phyloP scores from a whole-genome alignment of 1,139 yeast species.

The Pichia sp. region DNA sequence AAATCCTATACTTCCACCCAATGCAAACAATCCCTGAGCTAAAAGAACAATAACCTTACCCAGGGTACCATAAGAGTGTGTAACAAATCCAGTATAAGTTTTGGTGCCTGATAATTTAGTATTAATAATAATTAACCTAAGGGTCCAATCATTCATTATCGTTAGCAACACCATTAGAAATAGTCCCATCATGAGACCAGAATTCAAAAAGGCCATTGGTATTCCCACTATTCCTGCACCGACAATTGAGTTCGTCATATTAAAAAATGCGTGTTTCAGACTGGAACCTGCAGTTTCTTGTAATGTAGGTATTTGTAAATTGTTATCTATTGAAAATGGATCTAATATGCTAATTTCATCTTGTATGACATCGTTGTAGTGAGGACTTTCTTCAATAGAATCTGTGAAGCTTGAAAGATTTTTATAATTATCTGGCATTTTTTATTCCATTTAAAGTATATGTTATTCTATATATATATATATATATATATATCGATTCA shows the following conservation, averaged over 20 bases:
- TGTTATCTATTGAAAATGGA: slow-evolving; percentile 14
- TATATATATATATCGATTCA: too few relatives aligned
- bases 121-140: slow-evolving; percentile 70
- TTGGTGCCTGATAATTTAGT: slow-evolving; percentile 69
- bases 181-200: slow-evolving; percentile 74
- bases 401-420: neutral
- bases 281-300: slow-evolving; percentile 30
- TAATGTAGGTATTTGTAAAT: neutral
- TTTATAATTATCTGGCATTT: slow-evolving; percentile 2
- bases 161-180: slow-evolving; percentile 57
- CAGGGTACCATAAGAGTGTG: slow-evolving; percentile 65
- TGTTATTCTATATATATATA: too few relatives aligned
- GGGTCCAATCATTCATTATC: slow-evolving; percentile 81
- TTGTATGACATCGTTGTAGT: slow-evolving; percentile 14
- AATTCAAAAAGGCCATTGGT: slow-evolving; percentile 78
- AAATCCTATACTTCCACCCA: slow-evolving; percentile 93
- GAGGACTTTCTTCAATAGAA: neutral
- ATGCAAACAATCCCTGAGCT: slow-evolving; percentile 84
- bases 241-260: slow-evolving; percentile 88
- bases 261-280: slow-evolving; percentile 88
- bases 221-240: slow-evolving; percentile 97
- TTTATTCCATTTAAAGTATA: too few relatives aligned
- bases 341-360: slow-evolving; percentile 16
- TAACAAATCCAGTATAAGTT: slow-evolving; percentile 83
- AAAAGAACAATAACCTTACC: slow-evolving; percentile 66